A percentile compares a stretch with the other conserved stretches of the same genome.
Conservation (phyloP, 2,329 filamentous ascomycete genomes). For the Aspergillus sp. region DNA sequence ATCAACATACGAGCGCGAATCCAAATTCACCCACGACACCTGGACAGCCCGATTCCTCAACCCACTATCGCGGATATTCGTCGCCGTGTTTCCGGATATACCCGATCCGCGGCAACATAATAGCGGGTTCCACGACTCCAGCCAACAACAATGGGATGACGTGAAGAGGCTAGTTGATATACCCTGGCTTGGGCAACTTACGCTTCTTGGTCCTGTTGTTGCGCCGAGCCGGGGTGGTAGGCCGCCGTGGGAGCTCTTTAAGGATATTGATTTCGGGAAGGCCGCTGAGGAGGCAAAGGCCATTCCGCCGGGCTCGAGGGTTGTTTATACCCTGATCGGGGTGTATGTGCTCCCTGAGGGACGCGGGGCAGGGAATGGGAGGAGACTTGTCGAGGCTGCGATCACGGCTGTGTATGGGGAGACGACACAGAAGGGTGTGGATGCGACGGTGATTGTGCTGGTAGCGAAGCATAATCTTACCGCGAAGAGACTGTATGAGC, state of each 20-base stretch:
- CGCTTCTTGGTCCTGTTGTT: background rate
- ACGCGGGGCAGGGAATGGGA: background rate
- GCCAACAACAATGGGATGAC: background rate
- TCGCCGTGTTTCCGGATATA: background rate
- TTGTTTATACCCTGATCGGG: background rate
- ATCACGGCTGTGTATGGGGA: background rate
- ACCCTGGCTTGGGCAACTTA: background rate
- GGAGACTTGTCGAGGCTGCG: background rate
- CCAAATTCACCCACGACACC: background rate
- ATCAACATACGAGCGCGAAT: background rate
- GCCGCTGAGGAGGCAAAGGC: background rate
- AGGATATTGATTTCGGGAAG: background rate
- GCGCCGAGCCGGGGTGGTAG: too few relatives aligned
- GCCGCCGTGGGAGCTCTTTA: background rate
- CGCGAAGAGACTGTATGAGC: conserved; percentile 1
- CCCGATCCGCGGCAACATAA: background rate
- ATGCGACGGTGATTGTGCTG: background rate
- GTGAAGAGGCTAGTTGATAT: background rate
- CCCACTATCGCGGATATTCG: background rate
- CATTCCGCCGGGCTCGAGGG: background rate
- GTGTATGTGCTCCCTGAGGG: background rate
- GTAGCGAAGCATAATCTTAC: background rate
- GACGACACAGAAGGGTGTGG: background rate
- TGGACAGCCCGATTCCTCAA: background rate
- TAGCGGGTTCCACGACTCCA: background rate